Conservation (phyloP, 306 rosid genomes). For the Corylus americana region DNA sequence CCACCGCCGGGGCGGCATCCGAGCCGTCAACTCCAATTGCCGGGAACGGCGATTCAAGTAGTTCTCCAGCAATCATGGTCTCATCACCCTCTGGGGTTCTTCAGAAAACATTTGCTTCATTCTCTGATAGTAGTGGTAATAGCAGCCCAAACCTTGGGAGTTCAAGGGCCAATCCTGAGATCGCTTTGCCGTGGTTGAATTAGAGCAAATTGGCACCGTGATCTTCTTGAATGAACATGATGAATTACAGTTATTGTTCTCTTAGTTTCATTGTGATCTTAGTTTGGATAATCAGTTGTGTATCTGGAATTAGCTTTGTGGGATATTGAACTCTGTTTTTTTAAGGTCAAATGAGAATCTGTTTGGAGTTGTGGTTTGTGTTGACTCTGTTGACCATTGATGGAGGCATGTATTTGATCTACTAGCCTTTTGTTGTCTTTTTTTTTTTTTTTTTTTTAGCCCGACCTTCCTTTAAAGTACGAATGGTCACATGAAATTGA, state of each 20-base stretch:
- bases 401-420: too few species aligned
- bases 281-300: too few species aligned
- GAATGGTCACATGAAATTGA: not conserved
- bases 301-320: too few species aligned
- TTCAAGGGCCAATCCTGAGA: slow-evolving; percentile 56
- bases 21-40: slow-evolving; percentile 44
- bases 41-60: slow-evolving; percentile 43
- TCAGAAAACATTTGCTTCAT: slow-evolving; percentile 56
- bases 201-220: slow-evolving; percentile 32
- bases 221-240: not conserved
- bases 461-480: not conserved
- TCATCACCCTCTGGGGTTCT: slow-evolving; percentile 76
- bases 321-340: too few species aligned
- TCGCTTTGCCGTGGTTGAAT: slow-evolving; percentile 44
- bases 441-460: too few species aligned
- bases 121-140: slow-evolving; percentile 70
- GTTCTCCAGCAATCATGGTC: slow-evolving; percentile 37
- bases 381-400: too few species aligned
- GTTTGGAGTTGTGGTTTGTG: too few species aligned
- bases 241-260: not conserved
- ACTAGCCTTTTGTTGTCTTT: too few species aligned
- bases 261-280: not conserved
- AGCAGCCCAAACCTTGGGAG: slow-evolving; percentile 60
- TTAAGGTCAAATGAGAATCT: too few species aligned
- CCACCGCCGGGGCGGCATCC: slow-evolving; percentile 39